Evolutionary conservation across 2,329 filamentous ascomycete species (phyloP), one percentile per base, ranked within the genome.

Genomic region (Plenodomus biglobosus): DNA sequence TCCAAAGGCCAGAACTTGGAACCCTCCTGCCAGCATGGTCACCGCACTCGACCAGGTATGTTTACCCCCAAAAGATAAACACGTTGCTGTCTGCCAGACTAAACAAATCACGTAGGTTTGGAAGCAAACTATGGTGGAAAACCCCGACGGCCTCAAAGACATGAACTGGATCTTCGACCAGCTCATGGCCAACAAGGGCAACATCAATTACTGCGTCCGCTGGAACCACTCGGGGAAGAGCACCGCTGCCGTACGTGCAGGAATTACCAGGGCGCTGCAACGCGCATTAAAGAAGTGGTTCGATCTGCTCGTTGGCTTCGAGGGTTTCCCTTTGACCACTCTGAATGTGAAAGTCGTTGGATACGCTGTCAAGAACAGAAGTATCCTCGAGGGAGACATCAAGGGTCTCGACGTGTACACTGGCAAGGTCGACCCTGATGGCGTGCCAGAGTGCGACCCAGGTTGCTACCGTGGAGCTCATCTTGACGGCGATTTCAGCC

Each of bases 401-500:
- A 44, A 46, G 1, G 69, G 67, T 16, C 64, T 75, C 15, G 65
- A 74, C 37, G 66, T 78, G 45, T 76, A 78, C 62, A 77, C 73
- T 15, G 11, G 6, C 4, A 69, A 68, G 13, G 60, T 50, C 3
- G 75, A 78, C 43, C 44, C 40, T 1, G 73, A 69, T 1, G 75
- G 75, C 1, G 65, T 73, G 17, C 74, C 75, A 1, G 65, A 77
- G 57, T 78, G 76, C 56, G 68, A 69, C 32, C 53, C 62, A 20
- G 59, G 66, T 13, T 78, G 76, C 52, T 74, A 74, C 32, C 72
- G 75, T 38, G 74, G 72, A 58, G 73, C 73, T 57, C 72, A 78
- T 60, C 70, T 75, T 46, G 63, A 76, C 36, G 65, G 65, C 10
- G 67, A 76, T 45, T 74, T 77, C 56, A 64, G 58, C 48, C 53